A percentile compares a stretch with the other conserved stretches of the same genome.
Evolutionary conservation across 306 rosid genomes (phyloP).

Genomic region (Cajanus cajan): DNA sequence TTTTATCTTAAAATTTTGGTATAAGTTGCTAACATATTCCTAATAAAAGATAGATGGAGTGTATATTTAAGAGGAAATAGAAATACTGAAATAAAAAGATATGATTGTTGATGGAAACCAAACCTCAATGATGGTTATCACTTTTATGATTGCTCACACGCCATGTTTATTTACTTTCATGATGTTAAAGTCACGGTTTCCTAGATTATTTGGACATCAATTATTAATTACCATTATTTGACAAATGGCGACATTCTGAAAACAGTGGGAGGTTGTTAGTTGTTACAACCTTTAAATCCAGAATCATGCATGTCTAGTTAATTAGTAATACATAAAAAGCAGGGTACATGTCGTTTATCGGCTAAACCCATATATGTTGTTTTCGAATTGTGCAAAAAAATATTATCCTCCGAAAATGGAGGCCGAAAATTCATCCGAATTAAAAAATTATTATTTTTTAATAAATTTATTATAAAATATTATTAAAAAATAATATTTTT

Average conservation of each 20-base stretch:
- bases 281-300: not conserved
- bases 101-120: not conserved
- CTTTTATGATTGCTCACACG: not conserved
- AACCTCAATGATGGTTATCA: not conserved
- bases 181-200: not conserved
- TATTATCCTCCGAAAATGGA: too few relatives aligned
- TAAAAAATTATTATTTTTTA: too few relatives aligned
- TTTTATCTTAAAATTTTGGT: too few relatives aligned
- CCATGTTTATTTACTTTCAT: not conserved
- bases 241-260: not conserved
- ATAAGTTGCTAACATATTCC: too few relatives aligned
- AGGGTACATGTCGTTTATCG: not conserved
- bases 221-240: not conserved
- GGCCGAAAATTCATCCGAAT: too few relatives aligned
- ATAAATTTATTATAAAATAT: too few relatives aligned
- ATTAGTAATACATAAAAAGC: too few relatives aligned
- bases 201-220: not conserved
- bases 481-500: too few relatives aligned
- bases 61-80: not conserved
- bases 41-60: too few relatives aligned
- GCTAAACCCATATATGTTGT: not conserved
- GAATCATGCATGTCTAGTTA: not conserved
- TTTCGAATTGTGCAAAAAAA: not conserved
- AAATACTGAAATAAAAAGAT: not conserved
- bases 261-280: not conserved